Evolutionary conservation across 2,329 filamentous ascomycete genomes (phyloP).

Genomic region (Claviceps sorghi): DNA sequence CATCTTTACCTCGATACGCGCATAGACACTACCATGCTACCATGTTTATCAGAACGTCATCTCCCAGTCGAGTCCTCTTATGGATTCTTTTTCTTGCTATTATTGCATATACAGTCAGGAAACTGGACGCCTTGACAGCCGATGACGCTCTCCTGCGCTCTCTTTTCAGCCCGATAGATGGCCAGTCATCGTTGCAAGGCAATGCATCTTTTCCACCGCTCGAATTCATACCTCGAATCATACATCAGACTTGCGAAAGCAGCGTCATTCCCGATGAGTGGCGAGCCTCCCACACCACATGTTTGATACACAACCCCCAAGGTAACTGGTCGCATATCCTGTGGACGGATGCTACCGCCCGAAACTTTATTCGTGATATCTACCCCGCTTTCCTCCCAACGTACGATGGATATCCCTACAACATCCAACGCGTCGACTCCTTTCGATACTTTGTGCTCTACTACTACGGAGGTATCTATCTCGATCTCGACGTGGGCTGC

Average conservation of each 20-base stretch:
- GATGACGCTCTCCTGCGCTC: not conserved
- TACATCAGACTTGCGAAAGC: slow-evolving; percentile 4
- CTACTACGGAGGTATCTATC: slow-evolving; percentile 66
- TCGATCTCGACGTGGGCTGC: slow-evolving; percentile 49
- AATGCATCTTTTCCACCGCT: not conserved
- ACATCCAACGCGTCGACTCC: slow-evolving; percentile 64
- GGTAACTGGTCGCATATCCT: slow-evolving; percentile 22
- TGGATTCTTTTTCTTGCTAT: not conserved
- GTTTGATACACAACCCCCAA: not conserved
- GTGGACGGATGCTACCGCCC: slow-evolving; percentile 58
- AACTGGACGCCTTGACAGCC: not conserved
- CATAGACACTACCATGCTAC: not conserved
- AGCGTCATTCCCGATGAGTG: not conserved
- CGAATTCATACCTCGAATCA: slow-evolving; percentile 1
- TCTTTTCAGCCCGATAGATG: not conserved
- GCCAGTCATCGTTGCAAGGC: not conserved
- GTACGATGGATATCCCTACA: slow-evolving; percentile 59
- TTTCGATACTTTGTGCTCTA: slow-evolving; percentile 68
- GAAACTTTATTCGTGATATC: slow-evolving; percentile 56
- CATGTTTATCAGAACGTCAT: not conserved
- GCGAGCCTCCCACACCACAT: not conserved
- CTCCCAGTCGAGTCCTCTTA: not conserved
- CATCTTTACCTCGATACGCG: not conserved
- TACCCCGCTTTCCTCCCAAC: slow-evolving; percentile 67
- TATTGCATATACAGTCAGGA: not conserved